A percentile compares a stretch with the other conserved stretches of the same genome.
Conservation (phyloP, 1,139 yeast species). For the Candida mesenterica region DNA sequence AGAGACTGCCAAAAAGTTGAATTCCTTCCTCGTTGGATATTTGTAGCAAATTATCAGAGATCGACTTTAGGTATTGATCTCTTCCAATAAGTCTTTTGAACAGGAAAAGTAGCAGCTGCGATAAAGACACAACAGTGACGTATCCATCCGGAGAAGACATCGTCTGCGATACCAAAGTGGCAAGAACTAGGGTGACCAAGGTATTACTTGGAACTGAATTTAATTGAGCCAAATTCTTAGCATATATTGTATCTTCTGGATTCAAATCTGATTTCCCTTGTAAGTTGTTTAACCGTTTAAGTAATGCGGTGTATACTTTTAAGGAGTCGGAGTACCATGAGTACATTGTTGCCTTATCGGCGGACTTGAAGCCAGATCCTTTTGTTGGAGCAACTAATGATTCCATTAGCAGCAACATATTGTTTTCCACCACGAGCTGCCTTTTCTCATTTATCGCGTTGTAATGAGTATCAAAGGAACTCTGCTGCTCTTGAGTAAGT, state of each 20-base stretch:
- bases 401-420: constrained; percentile 20
- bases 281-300: constrained; percentile 6
- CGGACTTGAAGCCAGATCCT: constrained; percentile 5
- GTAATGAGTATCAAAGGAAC: neutral
- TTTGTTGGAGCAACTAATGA: constrained; percentile 8
- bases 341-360: constrained; percentile 12
- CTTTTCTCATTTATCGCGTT: constrained; percentile 18
- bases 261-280: constrained; percentile 4
- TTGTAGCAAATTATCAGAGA: constrained; percentile 13
- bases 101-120: constrained; percentile 12
- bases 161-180: constrained; percentile 21
- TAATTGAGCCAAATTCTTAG: constrained; percentile 18
- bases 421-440: constrained; percentile 26
- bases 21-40: constrained; percentile 22
- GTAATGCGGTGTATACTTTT: constrained; percentile 5
- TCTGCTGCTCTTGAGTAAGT: constrained; percentile 10
- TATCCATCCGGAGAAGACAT: constrained; percentile 18
- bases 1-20: constrained; percentile 21
- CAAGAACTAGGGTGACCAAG: constrained; percentile 22
- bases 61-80: constrained; percentile 11
- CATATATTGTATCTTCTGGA: constrained; percentile 14
- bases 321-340: constrained; percentile 14
- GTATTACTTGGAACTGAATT: constrained; percentile 19
- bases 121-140: constrained; percentile 17
- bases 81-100: constrained; percentile 16